Evolutionary conservation across 179 eudicot genomes (phyloP).

Genomic region (Drosera spatulata): DNA sequence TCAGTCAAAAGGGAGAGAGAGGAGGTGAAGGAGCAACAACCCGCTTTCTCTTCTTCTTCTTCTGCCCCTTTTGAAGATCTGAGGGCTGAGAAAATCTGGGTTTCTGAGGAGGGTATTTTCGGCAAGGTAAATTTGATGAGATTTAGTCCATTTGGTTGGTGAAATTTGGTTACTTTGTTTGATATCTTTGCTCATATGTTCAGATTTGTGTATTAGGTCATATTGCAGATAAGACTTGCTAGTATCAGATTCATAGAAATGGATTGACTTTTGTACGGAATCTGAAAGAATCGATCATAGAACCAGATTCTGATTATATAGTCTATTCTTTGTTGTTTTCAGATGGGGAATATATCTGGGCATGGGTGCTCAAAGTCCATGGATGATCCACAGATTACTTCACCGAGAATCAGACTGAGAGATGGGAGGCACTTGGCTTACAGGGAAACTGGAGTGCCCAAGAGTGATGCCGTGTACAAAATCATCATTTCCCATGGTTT

Average conservation of each 20-base stretch:
- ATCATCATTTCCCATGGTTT: constrained; percentile 59
- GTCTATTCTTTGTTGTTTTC: constrained; percentile 3
- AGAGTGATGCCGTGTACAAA: constrained; percentile 29
- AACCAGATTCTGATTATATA: too few relatives aligned
- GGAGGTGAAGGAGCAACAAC: not conserved
- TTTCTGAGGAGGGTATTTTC: not conserved
- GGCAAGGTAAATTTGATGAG: not conserved
- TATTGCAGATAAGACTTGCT: not conserved
- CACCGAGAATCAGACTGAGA: constrained; percentile 34
- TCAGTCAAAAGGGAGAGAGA: not conserved
- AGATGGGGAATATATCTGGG: constrained; percentile 44
- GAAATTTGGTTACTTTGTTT: not conserved
- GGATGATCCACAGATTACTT: constrained; percentile 23
- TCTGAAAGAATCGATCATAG: too few relatives aligned
- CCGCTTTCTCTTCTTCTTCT: not conserved
- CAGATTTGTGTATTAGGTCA: not conserved
- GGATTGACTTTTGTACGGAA: not conserved
- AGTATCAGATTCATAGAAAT: not conserved
- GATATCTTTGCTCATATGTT: too few relatives aligned
- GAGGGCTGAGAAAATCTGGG: constrained; percentile 1
- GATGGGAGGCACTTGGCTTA: constrained; percentile 70
- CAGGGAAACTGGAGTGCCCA: constrained; percentile 53
- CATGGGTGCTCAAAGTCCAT: constrained; percentile 25
- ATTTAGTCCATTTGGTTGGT: not conserved
- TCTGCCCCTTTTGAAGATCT: not conserved